phyloP scores from a whole-genome alignment of 176 grass and related monocot species.

The Puya raimondii region DNA sequence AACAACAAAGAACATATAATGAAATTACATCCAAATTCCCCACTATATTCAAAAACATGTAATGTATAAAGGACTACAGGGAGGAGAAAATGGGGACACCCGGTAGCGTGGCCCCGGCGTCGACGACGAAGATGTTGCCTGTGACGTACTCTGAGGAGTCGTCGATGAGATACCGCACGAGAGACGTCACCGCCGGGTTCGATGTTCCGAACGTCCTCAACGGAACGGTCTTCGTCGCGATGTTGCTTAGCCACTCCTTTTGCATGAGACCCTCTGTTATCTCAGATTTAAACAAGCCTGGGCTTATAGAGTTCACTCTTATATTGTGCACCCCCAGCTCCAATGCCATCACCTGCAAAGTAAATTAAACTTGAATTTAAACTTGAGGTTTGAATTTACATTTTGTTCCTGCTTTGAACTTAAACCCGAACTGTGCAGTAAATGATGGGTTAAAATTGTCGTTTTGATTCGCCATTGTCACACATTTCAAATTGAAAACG shows the following conservation, averaged over 20 bases:
- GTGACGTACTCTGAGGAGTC: slow-evolving; percentile 36
- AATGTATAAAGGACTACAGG: slow-evolving; percentile 14
- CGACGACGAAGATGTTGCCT: slow-evolving; percentile 35
- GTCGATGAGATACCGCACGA: slow-evolving; percentile 34
- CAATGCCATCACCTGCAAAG: slow-evolving; percentile 33
- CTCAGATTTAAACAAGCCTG: slow-evolving; percentile 38
- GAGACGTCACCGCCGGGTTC: slow-evolving; percentile 36
- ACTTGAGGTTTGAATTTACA: too few species aligned
- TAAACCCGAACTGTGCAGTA: too few species aligned
- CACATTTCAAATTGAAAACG: too few species aligned
- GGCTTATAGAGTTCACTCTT: slow-evolving; percentile 32
- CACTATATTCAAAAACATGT: background rate
- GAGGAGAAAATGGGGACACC: slow-evolving; percentile 38
- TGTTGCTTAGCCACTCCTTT: slow-evolving; percentile 22
- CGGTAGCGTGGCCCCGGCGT: slow-evolving; percentile 24
- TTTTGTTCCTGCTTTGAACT: too few species aligned
- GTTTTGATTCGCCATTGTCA: too few species aligned
- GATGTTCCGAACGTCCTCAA: slow-evolving; percentile 21
- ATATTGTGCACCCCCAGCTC: slow-evolving; percentile 33
- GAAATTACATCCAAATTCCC: too few species aligned
- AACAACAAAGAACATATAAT: too few species aligned
- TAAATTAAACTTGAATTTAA: background rate
- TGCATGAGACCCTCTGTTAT: slow-evolving; percentile 27
- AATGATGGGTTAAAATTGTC: too few species aligned
- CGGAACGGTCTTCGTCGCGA: slow-evolving; percentile 27